Base-by-base conservation (phyloP, 2,329 filamentous ascomycete genomes). In the Nemania serpens region DNA sequence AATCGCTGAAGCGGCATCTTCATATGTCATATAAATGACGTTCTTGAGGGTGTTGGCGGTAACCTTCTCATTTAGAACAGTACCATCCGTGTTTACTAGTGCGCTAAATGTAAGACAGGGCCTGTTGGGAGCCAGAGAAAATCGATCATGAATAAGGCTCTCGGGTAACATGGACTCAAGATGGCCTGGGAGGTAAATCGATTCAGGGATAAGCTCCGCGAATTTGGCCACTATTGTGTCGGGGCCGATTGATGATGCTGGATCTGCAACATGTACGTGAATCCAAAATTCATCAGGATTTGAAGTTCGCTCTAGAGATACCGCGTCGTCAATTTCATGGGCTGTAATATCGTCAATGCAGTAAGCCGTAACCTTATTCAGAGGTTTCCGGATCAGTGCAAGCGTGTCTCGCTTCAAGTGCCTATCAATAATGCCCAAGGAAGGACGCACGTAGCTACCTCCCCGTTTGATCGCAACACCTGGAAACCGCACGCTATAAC, bases 191-290 rank as follows among this genome's bases (percentile, higher is more conserved):
- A 88, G 77, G 65, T 88, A 89, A 46, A 83, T 78, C n/a, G 82
- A 86, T 67, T 85, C 77, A 1, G 82, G 79, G 34, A 87, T 79
- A 62, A 86, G 78, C 59, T 87, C 82, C 47, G 91, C 86, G 69
- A 85, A 84, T 62, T 83, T 79, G 36, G 84, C 82, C 7, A 91
- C 74, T 9, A 79, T 76, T 39, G 86, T 85, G 20, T 84, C 78
- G 17, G 85, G 84, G 18, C 77, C 69, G 64, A 95, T 85, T 60
- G 85, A 84, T 5, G 91, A 90, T 2, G 89, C 88, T 9, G 91
- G 91, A 69, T 95, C 91, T 13, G 91, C 91, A 43, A 90, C 83
- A 72, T 95, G 91, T 34, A 92, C 76, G 70, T 93, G 90, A 33
- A 94, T 78, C 91, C 91, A 95, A 69, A 84, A 86, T 66, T 89